A percentile compares a stretch with the other conserved stretches of the same genome.
These are phyloP conservation scores for Suillus fuscotomentosus DNA, from an alignment of 768 basidiomycete species.

Conservation along the genomic window DNA sequence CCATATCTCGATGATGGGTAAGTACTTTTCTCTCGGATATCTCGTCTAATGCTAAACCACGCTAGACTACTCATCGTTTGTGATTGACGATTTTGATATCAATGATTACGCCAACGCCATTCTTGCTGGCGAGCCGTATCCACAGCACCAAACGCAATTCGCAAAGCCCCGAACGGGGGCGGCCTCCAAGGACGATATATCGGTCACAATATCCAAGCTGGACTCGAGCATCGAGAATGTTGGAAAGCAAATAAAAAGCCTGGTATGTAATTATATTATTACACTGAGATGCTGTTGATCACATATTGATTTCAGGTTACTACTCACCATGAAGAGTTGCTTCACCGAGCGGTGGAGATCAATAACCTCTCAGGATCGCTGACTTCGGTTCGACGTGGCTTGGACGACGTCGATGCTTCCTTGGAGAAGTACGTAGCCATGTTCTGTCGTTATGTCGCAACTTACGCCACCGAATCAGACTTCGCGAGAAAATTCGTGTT, in stretches of 20 bases:
- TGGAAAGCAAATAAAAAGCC: conserved; percentile 80
- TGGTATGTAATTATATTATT: conserved; percentile 49
- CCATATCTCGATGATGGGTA: background rate
- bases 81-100: conserved; percentile 73
- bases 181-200: conserved; percentile 77
- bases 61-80: conserved; percentile 77
- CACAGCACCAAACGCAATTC: conserved; percentile 35
- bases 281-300: background rate
- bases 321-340: conserved; percentile 74
- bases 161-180: conserved; percentile 24
- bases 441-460: background rate
- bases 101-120: conserved; percentile 91
- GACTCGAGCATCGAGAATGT: conserved; percentile 90
- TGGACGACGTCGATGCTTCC: conserved; percentile 72
- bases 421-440: conserved; percentile 65
- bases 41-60: background rate
- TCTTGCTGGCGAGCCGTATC: conserved; percentile 79
- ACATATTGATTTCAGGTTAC: conserved; percentile 54
- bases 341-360: conserved; percentile 80
- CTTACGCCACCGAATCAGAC: conserved; percentile 39
- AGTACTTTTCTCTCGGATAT: background rate
- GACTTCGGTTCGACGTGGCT: conserved; percentile 60
- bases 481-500: conserved; percentile 80
- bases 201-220: conserved; percentile 84
- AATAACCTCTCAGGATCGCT: conserved; percentile 71